These are phyloP conservation scores for Paramecium caudatum DNA, from an alignment of 73 alveolate genomes.

Conservation along the genomic window DNA sequence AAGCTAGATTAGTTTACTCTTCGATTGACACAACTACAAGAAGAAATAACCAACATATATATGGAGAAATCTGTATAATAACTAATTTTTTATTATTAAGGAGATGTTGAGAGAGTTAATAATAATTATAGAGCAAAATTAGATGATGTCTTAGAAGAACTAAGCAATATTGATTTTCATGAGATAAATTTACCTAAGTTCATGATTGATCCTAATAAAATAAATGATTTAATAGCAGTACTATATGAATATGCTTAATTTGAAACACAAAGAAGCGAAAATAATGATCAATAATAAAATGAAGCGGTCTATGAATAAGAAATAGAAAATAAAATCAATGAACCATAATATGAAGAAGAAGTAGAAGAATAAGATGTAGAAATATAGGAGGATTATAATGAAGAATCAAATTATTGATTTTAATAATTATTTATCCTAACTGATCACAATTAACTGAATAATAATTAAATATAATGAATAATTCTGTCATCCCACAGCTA, in stretches of 20 bases:
- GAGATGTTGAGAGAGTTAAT: neutral
- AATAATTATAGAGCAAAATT: neutral
- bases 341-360: neutral
- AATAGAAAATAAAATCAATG: neutral
- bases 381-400: neutral
- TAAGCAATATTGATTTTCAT: neutral
- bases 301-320: neutral
- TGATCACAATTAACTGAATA: conserved; percentile 34
- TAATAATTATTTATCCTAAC: neutral
- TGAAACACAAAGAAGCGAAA: neutral
- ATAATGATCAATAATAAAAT: neutral
- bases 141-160: neutral
- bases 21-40: too few species aligned
- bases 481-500: neutral
- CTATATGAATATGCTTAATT: neutral
- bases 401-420: conserved; percentile 11
- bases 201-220: neutral
- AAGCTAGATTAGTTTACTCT: neutral
- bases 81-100: conserved; percentile 17
- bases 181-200: neutral
- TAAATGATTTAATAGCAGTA: neutral
- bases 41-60: too few species aligned
- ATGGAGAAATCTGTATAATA: too few species aligned
- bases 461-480: neutral
- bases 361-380: neutral